A percentile compares a stretch with the other conserved stretches of the same genome.
Evolutionary conservation across 257 asterid species (phyloP).

Genomic region (Capsicum baccatum): DNA sequence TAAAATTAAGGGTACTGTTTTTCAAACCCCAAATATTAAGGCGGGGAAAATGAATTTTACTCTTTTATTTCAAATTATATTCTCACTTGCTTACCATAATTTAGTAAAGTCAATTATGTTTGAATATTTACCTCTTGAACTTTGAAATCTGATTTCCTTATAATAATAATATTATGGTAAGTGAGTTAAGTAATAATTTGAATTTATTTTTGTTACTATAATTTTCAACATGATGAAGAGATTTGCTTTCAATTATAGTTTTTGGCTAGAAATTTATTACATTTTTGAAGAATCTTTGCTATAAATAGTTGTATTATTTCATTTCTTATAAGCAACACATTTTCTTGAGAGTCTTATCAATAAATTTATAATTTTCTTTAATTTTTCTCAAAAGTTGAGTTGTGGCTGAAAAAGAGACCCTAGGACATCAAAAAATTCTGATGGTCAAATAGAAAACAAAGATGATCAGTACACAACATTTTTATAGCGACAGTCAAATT

Average conservation of each 20-base stretch:
- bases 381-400: background rate
- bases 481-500: too few species aligned
- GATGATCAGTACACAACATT: too few species aligned
- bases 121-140: background rate
- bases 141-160: background rate
- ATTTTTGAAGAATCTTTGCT: too few species aligned
- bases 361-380: constrained; percentile 1
- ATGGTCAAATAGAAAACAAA: constrained; percentile 36
- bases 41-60: too few species aligned
- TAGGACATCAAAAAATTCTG: constrained; percentile 45
- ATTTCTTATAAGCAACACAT: background rate
- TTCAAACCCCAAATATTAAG: too few species aligned
- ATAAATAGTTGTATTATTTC: background rate
- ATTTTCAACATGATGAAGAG: background rate
- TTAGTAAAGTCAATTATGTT: background rate
- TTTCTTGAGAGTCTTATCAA: background rate
- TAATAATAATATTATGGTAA: too few species aligned
- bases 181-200: too few species aligned
- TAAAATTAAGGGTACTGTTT: too few species aligned
- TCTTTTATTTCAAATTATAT: background rate
- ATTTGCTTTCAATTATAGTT: background rate
- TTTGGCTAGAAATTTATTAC: background rate
- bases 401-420: constrained; percentile 33
- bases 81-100: background rate
- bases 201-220: too few species aligned